Conservation (phyloP, 164 flowering plant species). For the Macadamia tetraphylla region DNA sequence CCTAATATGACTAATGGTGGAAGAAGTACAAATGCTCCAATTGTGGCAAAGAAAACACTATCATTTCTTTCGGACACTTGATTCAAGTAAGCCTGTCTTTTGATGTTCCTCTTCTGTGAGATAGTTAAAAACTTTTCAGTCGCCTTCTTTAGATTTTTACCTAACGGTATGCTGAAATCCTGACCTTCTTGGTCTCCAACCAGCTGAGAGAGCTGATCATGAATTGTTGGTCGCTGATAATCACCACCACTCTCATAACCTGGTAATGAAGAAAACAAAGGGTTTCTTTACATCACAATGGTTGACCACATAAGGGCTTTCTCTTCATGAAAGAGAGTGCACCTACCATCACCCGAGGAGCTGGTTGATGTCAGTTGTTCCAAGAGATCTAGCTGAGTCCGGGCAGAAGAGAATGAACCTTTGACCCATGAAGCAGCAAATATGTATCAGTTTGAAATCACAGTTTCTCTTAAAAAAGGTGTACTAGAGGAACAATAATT, state of each 20-base stretch:
- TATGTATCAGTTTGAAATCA: background rate
- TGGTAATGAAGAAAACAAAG: background rate
- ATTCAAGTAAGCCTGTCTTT: constrained; percentile 72
- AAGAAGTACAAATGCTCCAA: constrained; percentile 74
- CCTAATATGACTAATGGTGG: constrained; percentile 79
- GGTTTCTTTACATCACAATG: background rate
- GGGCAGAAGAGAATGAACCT: constrained; percentile 58
- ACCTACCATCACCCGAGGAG: constrained; percentile 41
- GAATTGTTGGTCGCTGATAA: background rate
- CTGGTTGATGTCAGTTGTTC: constrained; percentile 64
- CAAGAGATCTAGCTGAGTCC: constrained; percentile 70
- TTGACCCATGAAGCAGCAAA: background rate
- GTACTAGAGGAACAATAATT: background rate
- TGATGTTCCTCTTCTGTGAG: constrained; percentile 93
- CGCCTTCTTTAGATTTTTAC: constrained; percentile 72
- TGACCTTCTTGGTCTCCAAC: constrained; percentile 41
- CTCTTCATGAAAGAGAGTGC: background rate
- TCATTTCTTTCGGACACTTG: constrained; percentile 89
- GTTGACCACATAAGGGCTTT: background rate
- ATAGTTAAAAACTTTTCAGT: constrained; percentile 58
- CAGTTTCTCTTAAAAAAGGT: background rate
- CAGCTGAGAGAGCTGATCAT: background rate
- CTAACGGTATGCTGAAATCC: constrained; percentile 72
- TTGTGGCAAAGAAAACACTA: constrained; percentile 69
- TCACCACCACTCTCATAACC: background rate